Evolutionary conservation across 306 rosid genomes (phyloP).

Genomic region (Sophora flavescens): DNA sequence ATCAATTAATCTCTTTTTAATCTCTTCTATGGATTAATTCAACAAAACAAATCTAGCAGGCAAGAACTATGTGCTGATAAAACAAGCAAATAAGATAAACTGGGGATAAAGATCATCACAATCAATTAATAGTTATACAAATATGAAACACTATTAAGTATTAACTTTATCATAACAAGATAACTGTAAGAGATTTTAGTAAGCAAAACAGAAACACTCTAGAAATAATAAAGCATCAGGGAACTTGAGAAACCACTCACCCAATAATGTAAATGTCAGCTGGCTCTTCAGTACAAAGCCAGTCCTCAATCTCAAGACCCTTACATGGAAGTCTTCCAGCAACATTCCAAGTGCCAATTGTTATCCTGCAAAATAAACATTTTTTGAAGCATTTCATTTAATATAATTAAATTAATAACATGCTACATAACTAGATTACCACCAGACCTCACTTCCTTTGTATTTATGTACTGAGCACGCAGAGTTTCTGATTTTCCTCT

Average conservation of each 20-base stretch:
- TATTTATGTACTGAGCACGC: conserved; percentile 88
- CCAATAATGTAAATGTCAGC: conserved; percentile 90
- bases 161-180: background rate
- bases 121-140: background rate
- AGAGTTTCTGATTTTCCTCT: conserved; percentile 95
- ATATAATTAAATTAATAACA: conserved; percentile 31
- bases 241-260: conserved; percentile 54
- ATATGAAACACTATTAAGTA: background rate
- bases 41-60: background rate
- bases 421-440: conserved; percentile 29
- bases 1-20: no score
- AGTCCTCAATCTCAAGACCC: conserved; percentile 80
- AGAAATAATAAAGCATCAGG: conserved; percentile 18
- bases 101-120: background rate
- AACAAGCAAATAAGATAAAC: background rate
- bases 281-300: conserved; percentile 80
- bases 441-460: conserved; percentile 86
- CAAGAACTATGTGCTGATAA: background rate
- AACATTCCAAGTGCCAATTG: conserved; percentile 91
- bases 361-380: conserved; percentile 65
- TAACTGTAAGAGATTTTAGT: background rate
- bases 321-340: conserved; percentile 79
- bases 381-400: conserved; percentile 37
- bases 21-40: background rate
- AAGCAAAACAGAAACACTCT: conserved; percentile 6